phyloP scores from a whole-genome alignment of 345 rosid species.

The Melastoma malabathricum region DNA sequence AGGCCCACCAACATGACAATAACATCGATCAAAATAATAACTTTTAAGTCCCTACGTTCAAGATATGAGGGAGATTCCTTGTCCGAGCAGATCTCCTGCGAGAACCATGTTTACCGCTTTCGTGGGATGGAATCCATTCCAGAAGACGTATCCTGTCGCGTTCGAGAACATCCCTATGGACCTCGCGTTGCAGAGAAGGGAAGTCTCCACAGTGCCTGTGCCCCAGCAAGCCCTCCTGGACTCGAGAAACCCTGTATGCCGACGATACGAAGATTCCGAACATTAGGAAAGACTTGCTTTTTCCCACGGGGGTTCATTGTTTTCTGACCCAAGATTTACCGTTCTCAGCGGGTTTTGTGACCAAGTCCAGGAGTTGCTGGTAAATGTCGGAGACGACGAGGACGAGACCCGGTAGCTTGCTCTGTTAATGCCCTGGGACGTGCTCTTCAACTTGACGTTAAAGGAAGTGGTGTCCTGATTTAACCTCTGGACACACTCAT shows the following conservation, averaged over 20 bases:
- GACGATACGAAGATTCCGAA: not conserved
- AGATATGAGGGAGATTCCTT: constrained; percentile 64
- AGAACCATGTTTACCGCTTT: constrained; percentile 64
- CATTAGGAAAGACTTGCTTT: constrained; percentile 1
- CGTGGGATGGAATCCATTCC: constrained; percentile 96
- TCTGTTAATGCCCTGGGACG: constrained; percentile 39
- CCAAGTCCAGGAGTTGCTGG: constrained; percentile 63
- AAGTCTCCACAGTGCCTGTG: constrained; percentile 71
- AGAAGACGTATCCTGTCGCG: constrained; percentile 71
- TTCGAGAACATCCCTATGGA: constrained; percentile 63
- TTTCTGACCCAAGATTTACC: constrained; percentile 23
- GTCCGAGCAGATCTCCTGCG: constrained; percentile 48
- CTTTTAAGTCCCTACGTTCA: constrained; percentile 15
- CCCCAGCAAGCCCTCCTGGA: constrained; percentile 82
- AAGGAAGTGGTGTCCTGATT: constrained; percentile 59
- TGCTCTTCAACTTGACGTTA: constrained; percentile 58
- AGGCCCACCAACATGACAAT: no score
- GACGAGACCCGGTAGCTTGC: constrained; percentile 55
- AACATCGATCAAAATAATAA: no score
- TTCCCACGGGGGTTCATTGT: not conserved
- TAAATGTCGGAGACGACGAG: constrained; percentile 67
- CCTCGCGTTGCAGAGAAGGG: constrained; percentile 62
- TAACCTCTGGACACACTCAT: constrained; percentile 50
- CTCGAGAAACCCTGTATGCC: constrained; percentile 62
- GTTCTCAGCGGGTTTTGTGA: constrained; percentile 39